phyloP scores from a whole-genome alignment of 208 protist species.

The Leishmania tropica region DNA sequence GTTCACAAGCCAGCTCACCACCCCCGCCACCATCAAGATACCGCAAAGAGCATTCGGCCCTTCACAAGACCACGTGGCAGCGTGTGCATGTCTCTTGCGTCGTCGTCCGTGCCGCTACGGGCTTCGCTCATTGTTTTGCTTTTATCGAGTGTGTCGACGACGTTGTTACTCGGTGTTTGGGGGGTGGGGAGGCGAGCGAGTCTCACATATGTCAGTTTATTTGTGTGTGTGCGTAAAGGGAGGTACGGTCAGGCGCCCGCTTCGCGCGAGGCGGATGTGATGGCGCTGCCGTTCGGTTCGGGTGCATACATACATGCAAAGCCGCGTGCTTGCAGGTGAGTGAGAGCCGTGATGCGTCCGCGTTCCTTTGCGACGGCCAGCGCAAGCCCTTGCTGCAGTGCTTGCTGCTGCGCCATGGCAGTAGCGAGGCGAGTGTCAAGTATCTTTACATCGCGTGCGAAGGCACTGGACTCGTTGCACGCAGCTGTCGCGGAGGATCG shows the following conservation, averaged over 20 bases:
- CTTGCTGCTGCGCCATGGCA: conserved; percentile 6
- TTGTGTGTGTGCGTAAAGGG: background rate
- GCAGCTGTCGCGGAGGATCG: background rate
- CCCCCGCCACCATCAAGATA: background rate
- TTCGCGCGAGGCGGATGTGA: background rate
- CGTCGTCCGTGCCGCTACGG: background rate
- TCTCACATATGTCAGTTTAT: background rate
- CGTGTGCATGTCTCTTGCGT: background rate
- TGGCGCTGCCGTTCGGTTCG: background rate
- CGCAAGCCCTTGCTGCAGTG: conserved; percentile 1
- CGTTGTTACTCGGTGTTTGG: background rate
- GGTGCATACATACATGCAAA: background rate
- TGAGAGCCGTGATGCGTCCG: conserved; percentile 5
- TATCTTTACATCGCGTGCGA: background rate
- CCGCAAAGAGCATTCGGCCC: background rate
- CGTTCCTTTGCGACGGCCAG: conserved; percentile 17
- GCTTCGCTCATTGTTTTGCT: background rate
- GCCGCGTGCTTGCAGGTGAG: background rate
- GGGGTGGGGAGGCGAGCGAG: background rate
- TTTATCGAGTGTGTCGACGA: background rate
- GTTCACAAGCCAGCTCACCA: background rate
- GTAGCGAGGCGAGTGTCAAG: conserved; percentile 1
- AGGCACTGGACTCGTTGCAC: background rate
- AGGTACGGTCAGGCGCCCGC: background rate
- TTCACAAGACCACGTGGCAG: background rate